These are phyloP conservation scores for Lolium rigidum DNA, from an alignment of 176 grass and related monocot species.

Conservation along the genomic window DNA sequence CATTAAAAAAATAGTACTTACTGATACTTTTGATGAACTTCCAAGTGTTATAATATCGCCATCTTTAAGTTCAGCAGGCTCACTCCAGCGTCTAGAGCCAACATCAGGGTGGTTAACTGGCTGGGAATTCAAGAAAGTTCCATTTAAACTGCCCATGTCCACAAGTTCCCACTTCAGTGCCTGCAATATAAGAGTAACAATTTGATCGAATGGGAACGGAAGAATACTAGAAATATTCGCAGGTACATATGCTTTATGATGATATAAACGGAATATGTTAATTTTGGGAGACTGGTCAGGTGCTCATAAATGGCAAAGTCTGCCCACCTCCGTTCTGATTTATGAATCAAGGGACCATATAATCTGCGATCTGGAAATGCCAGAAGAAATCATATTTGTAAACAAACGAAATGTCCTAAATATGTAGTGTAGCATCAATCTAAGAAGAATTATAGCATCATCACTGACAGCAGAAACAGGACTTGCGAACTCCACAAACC, in stretches of 20 bases:
- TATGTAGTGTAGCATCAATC: slow-evolving; percentile 14
- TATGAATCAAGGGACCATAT: slow-evolving; percentile 25
- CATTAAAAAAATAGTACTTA: slow-evolving; percentile 43
- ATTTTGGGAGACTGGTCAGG: background rate
- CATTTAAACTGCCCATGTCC: slow-evolving; percentile 80
- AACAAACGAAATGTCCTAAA: slow-evolving; percentile 4
- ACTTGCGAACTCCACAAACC: slow-evolving; percentile 27
- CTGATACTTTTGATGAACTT: slow-evolving; percentile 64
- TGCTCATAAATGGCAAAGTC: background rate
- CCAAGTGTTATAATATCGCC: slow-evolving; percentile 78
- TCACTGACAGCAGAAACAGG: background rate
- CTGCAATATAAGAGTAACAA: slow-evolving; percentile 47
- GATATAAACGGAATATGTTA: slow-evolving; percentile 5
- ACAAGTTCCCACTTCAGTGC: slow-evolving; percentile 67
- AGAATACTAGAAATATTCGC: background rate
- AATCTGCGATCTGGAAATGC: slow-evolving; percentile 22
- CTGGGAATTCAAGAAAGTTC: slow-evolving; percentile 68
- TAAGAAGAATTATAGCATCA: slow-evolving; percentile 20
- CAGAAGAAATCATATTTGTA: slow-evolving; percentile 1
- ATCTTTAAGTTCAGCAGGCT: slow-evolving; percentile 60
- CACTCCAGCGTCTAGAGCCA: slow-evolving; percentile 61
- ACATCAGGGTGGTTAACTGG: slow-evolving; percentile 58
- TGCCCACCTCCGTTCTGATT: background rate
- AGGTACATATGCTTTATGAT: slow-evolving; percentile 10
- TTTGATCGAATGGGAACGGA: slow-evolving; percentile 11